These are phyloP conservation scores for Annulohypoxylon nitens DNA, from an alignment of 495 filamentous ascomycete species.

Conservation along the genomic window DNA sequence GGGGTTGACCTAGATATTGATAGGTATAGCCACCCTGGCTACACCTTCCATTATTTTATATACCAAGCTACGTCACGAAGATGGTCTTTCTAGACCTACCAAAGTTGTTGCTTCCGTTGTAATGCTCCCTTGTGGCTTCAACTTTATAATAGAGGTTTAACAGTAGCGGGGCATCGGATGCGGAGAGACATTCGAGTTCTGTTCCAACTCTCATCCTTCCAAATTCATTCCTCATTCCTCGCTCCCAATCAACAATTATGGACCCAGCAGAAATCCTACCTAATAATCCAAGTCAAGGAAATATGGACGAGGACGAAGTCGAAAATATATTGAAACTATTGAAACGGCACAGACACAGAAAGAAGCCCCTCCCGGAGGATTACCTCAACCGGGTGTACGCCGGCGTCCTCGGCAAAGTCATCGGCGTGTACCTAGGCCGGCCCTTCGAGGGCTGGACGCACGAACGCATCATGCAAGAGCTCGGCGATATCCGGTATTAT, in stretches of 20 bases:
- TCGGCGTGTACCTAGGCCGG: slow-evolving; percentile 53
- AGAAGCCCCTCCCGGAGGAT: slow-evolving; percentile 26
- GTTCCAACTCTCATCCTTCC: background rate
- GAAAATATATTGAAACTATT: background rate
- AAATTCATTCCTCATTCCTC: background rate
- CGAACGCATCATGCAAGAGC: slow-evolving; percentile 44
- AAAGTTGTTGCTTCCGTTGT: background rate
- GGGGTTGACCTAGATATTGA: background rate
- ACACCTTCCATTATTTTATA: background rate
- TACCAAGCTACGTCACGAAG: background rate
- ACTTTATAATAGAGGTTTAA: background rate
- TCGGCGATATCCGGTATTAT: slow-evolving; percentile 50
- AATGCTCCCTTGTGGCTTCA: background rate
- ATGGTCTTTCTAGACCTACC: background rate
- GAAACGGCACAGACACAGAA: too few species aligned
- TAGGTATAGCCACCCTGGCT: background rate
- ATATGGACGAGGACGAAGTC: too few species aligned
- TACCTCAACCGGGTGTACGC: slow-evolving; percentile 53
- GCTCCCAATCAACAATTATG: background rate
- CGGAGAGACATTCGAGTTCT: background rate
- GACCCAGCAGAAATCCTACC: too few species aligned
- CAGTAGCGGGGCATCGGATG: background rate
- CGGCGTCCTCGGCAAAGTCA: slow-evolving; percentile 53
- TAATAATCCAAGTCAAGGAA: too few species aligned
- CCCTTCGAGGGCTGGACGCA: slow-evolving; percentile 55